Base-by-base conservation (phyloP, 2,329 filamentous ascomycete species). In the Talaromyces sp. region DNA sequence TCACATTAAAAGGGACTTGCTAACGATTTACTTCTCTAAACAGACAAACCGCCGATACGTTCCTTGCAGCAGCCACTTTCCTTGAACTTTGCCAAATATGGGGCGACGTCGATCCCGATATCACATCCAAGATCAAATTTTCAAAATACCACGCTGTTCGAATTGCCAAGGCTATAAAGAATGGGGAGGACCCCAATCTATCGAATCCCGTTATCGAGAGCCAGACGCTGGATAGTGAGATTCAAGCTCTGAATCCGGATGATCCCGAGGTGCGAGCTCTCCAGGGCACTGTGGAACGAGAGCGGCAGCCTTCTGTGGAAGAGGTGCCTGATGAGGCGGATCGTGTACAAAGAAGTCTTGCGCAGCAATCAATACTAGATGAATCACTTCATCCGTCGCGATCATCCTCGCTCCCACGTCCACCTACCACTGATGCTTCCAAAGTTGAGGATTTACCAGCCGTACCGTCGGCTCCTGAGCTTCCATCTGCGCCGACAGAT, bases 81-180 rank as follows among this genome's bases (percentile, higher is more conserved):
- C 88, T 98, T 73, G 92, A 97, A 70, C 83, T 98, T 5, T 85
- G 92, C 64, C 89, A 89, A 68, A 90, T 97, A 72, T 99, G 94
- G 93, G 89, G 88, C 6, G 79, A 86, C 0, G 81, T 89, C 11
- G 91, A 96, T 39, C 79, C 86, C 0, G 93, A 98, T 73, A 87
- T 89, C 22, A 84, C 88, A 45, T 87, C 92, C 63, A 98, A 97
- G 82, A 92, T 94, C 79, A 97, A 96, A 77, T 99, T 92, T 75
- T 93, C 94, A 49, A 99, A 98, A 78, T 99, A 92, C 85, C 96
- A 98, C 76, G 93, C 94, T 2, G 82, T 94, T 41, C 87, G 95
- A 65, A 99, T 99, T 73, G 84, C 91, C 17, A 97, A 92, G 78
- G 95, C 95, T 11, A 86, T 97, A 72, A 95, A 93, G 73, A 91